These are phyloP conservation scores for Venturia effusa DNA, from an alignment of 2,329 filamentous ascomycete genomes.

Conservation along the genomic window DNA sequence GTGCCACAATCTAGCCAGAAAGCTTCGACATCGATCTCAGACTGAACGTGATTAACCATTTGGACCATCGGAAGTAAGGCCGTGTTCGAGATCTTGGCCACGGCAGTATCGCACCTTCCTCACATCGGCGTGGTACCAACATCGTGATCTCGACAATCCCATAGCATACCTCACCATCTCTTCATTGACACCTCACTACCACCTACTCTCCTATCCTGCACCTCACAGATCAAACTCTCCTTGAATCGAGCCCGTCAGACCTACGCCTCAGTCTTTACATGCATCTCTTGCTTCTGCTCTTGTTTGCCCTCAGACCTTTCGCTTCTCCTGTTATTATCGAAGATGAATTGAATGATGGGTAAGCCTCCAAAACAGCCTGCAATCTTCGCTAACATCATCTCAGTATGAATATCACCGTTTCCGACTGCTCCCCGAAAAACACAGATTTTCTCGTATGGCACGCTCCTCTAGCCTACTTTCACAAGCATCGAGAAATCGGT, in stretches of 20 bases:
- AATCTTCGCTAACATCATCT: not conserved
- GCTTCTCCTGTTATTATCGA: not conserved
- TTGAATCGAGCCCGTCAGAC: not conserved
- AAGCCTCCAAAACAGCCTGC: not conserved
- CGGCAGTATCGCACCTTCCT: not conserved
- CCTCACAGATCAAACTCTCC: not conserved
- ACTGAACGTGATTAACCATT: too few relatives aligned
- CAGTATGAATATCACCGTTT: not conserved
- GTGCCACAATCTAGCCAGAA: too few relatives aligned
- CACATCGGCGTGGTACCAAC: not conserved
- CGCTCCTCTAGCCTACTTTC: not conserved
- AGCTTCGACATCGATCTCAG: too few relatives aligned
- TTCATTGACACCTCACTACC: too few relatives aligned
- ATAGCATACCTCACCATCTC: too few relatives aligned
- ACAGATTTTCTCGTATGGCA: not conserved
- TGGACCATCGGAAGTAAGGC: too few relatives aligned
- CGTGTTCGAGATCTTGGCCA: too few relatives aligned
- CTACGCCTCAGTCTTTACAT: not conserved
- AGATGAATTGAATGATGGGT: conserved; percentile 1
- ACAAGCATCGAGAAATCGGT: not conserved
- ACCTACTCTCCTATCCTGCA: too few relatives aligned
- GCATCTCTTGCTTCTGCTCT: not conserved
- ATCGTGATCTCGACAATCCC: not conserved
- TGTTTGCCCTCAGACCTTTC: not conserved
- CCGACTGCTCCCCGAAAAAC: not conserved